These are phyloP conservation scores for Globisporangium uncinulatum DNA, from an alignment of 352 stramenopile species.

Conservation along the genomic window DNA sequence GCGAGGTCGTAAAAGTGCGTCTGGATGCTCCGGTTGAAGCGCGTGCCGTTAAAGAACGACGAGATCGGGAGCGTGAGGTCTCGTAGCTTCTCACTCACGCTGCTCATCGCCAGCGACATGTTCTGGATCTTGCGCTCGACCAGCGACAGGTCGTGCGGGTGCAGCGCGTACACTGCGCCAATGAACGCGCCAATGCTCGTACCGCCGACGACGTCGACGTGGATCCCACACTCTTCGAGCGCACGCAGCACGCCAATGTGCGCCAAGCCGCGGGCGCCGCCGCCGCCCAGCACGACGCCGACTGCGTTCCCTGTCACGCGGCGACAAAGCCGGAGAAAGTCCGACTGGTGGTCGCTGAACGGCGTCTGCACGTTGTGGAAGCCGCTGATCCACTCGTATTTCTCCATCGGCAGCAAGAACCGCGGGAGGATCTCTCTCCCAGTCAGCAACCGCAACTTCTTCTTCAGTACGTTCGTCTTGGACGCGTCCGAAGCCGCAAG, in stretches of 20 bases:
- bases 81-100: constrained; percentile 62
- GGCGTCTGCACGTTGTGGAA: constrained; percentile 84
- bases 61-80: constrained; percentile 88
- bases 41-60: constrained; percentile 84
- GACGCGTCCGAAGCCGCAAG: constrained; percentile 42
- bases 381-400: constrained; percentile 82
- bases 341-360: constrained; percentile 62
- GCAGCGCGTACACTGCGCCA: constrained; percentile 70
- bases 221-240: constrained; percentile 89
- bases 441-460: constrained; percentile 49
- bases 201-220: constrained; percentile 92
- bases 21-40: constrained; percentile 79
- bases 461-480: constrained; percentile 45
- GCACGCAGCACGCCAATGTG: constrained; percentile 93
- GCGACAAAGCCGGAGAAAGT: constrained; percentile 85
- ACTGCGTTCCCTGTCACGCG: constrained; percentile 90
- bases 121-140: constrained; percentile 51
- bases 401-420: constrained; percentile 75
- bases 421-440: constrained; percentile 54
- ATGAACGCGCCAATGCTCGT: constrained; percentile 89
- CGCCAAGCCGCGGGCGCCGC: constrained; percentile 89
- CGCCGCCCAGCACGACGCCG: constrained; percentile 92
- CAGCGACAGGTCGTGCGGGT: constrained; percentile 59
- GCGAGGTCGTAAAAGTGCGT: constrained; percentile 68
- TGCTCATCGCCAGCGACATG: constrained; percentile 63